Conservation (phyloP, 805 yeast genomes). For the Pichia membranifaciens region DNA sequence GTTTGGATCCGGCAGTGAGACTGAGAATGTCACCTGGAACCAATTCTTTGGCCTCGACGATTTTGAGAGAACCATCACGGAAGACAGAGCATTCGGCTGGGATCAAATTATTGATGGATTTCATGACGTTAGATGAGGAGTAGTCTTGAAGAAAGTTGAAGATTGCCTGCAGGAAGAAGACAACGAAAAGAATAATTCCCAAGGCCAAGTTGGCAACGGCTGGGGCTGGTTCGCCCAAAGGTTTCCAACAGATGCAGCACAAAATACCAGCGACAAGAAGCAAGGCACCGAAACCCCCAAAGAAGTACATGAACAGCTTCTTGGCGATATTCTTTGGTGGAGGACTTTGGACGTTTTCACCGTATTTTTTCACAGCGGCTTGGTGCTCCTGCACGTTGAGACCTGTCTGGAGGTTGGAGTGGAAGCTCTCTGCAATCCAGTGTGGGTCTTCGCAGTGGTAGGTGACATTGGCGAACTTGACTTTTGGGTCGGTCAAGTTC, state of each 20-base stretch:
- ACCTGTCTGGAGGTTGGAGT: not conserved
- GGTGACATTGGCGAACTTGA: slow-evolving; percentile 1
- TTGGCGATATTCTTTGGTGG: slow-evolving; percentile 32
- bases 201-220: slow-evolving; percentile 33
- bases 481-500: not conserved
- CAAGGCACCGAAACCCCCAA: slow-evolving; percentile 45
- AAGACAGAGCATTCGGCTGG: slow-evolving; percentile 29
- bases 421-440: slow-evolving; percentile 2
- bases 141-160: slow-evolving; percentile 34
- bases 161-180: slow-evolving; percentile 1
- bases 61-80: slow-evolving; percentile 29
- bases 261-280: slow-evolving; percentile 38
- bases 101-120: slow-evolving; percentile 39
- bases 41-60: slow-evolving; percentile 36
- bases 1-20: slow-evolving; percentile 35
- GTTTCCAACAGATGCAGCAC: slow-evolving; percentile 41
- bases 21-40: slow-evolving; percentile 36
- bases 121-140: slow-evolving; percentile 43
- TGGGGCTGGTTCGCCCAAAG: slow-evolving; percentile 41
- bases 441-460: slow-evolving; percentile 3
- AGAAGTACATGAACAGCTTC: slow-evolving; percentile 35
- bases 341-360: slow-evolving; percentile 34
- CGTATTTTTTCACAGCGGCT: slow-evolving; percentile 19
- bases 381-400: not conserved
- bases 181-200: not conserved